Conservation (phyloP, 257 asterid genomes). For the Lycium barbarum region DNA sequence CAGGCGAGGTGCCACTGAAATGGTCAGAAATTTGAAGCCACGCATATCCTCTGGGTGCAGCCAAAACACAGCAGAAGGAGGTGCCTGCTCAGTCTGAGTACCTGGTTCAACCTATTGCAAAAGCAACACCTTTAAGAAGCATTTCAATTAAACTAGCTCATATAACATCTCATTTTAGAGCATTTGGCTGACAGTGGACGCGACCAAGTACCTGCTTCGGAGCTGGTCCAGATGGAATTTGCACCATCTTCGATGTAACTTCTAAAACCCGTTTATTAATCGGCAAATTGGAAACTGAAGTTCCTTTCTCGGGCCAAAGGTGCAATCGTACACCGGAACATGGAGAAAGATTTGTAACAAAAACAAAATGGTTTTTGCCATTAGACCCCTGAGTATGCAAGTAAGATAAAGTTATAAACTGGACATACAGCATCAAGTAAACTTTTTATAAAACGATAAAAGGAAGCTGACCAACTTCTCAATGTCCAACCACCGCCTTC, state of each 20-base stretch:
- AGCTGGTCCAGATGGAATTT: slow-evolving; percentile 96
- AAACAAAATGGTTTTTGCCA: slow-evolving; percentile 73
- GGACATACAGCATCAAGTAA: slow-evolving; percentile 18
- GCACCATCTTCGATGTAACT: slow-evolving; percentile 90
- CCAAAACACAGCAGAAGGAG: slow-evolving; percentile 97
- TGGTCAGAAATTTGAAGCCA: slow-evolving; percentile 86
- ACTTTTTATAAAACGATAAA: slow-evolving; percentile 31
- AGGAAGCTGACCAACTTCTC: slow-evolving; percentile 78
- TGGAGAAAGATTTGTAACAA: slow-evolving; percentile 95
- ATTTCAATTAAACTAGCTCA: slow-evolving; percentile 12
- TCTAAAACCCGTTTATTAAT: slow-evolving; percentile 59
- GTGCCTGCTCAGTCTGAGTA: slow-evolving; percentile 97
- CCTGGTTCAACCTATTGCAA: slow-evolving; percentile 90
- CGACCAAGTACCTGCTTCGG: slow-evolving; percentile 87
- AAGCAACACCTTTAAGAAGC: slow-evolving; percentile 35
- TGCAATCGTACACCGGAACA: slow-evolving; percentile 94
- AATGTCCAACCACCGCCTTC: slow-evolving; percentile 98
- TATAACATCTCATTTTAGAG: slow-evolving; percentile 22
- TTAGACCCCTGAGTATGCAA: slow-evolving; percentile 67
- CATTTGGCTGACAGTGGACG: slow-evolving; percentile 30
- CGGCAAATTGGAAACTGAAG: slow-evolving; percentile 52
- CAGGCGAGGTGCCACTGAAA: slow-evolving; percentile 98
- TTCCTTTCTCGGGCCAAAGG: slow-evolving; percentile 88
- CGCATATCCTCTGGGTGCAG: slow-evolving; percentile 79
- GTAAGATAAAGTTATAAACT: slow-evolving; percentile 19